phyloP scores from a whole-genome alignment of 331 rosid genomes.

The Arachis monticola region DNA sequence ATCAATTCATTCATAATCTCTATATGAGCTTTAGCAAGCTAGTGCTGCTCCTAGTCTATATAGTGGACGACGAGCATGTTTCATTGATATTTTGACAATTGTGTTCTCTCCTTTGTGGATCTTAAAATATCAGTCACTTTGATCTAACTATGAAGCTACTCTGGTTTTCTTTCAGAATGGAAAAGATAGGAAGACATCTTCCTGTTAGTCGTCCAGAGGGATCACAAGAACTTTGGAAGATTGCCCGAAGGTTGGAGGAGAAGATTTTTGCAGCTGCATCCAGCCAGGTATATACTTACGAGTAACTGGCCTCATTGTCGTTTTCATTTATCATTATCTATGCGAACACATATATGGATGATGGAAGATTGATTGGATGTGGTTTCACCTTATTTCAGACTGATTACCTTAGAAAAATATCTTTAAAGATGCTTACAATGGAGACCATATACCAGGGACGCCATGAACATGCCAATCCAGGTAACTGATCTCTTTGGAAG shows the following conservation, averaged over 20 bases:
- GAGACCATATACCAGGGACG: constrained; percentile 58
- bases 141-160: constrained; percentile 13
- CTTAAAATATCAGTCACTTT: background rate
- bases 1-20: too few species aligned
- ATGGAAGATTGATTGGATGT: too few species aligned
- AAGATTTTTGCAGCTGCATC: constrained; percentile 64
- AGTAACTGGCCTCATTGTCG: background rate
- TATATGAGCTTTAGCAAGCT: too few species aligned
- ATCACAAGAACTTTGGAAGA: constrained; percentile 55
- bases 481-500: constrained; percentile 40
- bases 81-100: too few species aligned
- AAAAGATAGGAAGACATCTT: constrained; percentile 65
- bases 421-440: constrained; percentile 81
- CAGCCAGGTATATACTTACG: constrained; percentile 58
- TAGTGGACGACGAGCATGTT: too few species aligned
- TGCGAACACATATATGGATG: background rate
- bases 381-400: constrained; percentile 44
- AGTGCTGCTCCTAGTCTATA: too few species aligned
- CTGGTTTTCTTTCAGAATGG: constrained; percentile 57
- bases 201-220: constrained; percentile 67
- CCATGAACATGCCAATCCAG: constrained; percentile 53
- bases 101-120: background rate
- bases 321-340: constrained; percentile 12
- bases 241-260: constrained; percentile 79
- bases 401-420: constrained; percentile 73